Conservation (phyloP, 2,329 filamentous ascomycete species). For the Chaetomium sp. region DNA sequence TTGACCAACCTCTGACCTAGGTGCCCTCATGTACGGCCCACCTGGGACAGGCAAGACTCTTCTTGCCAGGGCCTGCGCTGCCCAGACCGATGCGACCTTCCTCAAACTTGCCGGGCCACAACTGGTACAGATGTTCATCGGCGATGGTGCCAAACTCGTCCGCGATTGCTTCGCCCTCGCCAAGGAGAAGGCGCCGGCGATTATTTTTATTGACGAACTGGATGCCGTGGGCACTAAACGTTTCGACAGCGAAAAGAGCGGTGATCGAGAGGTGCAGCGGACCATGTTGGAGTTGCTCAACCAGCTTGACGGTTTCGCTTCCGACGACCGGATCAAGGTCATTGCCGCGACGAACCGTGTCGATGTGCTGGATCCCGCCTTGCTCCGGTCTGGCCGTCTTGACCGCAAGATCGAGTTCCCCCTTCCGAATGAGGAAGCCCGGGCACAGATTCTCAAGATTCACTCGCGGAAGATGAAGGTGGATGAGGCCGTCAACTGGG, state of each 20-base stretch:
- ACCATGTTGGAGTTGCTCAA: slow-evolving; percentile 99
- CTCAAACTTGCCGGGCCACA: slow-evolving; percentile 96
- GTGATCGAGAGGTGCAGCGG: slow-evolving; percentile 94
- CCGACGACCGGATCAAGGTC: slow-evolving; percentile 94
- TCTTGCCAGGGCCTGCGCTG: slow-evolving; percentile 89
- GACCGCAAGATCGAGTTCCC: slow-evolving; percentile 99
- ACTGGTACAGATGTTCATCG: slow-evolving; percentile 99
- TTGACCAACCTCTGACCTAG: slow-evolving; percentile 37
- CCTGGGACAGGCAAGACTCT: slow-evolving; percentile 88
- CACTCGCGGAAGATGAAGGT: slow-evolving; percentile 98
- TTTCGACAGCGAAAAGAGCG: slow-evolving; percentile 97
- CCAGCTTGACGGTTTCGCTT: slow-evolving; percentile 96
- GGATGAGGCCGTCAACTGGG: slow-evolving; percentile 89
- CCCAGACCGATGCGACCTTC: slow-evolving; percentile 97
- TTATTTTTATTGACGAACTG: slow-evolving; percentile 98
- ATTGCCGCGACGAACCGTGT: slow-evolving; percentile 91
- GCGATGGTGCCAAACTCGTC: slow-evolving; percentile 94
- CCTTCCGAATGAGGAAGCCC: slow-evolving; percentile 92
- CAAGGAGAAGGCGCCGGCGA: slow-evolving; percentile 97
- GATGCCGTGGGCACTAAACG: slow-evolving; percentile 98
- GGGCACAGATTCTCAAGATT: slow-evolving; percentile 94
- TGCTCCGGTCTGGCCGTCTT: slow-evolving; percentile 84
- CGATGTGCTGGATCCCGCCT: slow-evolving; percentile 84
- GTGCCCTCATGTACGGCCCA: slow-evolving; percentile 95
- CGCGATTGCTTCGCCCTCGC: slow-evolving; percentile 95